Conservation (phyloP, 768 basidiomycete genomes). For the Pilatotrama ljubarskyi region DNA sequence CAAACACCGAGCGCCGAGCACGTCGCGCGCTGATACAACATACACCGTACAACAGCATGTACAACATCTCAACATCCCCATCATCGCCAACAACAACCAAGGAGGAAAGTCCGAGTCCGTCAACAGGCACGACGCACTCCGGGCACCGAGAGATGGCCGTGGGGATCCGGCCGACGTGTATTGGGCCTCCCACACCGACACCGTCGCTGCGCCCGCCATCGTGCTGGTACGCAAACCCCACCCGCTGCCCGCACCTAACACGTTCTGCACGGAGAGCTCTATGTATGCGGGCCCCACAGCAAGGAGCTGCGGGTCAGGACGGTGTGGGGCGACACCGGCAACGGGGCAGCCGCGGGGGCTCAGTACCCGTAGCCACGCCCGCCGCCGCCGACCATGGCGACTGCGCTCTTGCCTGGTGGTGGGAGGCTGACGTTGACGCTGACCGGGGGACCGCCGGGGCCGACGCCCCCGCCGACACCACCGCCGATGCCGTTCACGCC, state of each 20-base stretch:
- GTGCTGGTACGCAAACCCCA: not conserved
- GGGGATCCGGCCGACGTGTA: conserved; percentile 12
- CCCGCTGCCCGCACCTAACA: not conserved
- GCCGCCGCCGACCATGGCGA: conserved; percentile 32
- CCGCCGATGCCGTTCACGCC: conserved; percentile 26
- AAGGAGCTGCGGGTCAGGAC: not conserved
- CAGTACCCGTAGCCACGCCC: conserved; percentile 45
- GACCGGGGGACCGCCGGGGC: conserved; percentile 35
- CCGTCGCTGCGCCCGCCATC: not conserved
- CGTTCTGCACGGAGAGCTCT: conserved; percentile 9
- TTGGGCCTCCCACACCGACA: conserved; percentile 2
- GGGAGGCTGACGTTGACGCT: conserved; percentile 46
- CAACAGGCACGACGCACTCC: not conserved
- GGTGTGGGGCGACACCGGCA: not conserved
- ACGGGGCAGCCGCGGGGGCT: not conserved
- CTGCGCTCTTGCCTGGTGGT: conserved; percentile 34
- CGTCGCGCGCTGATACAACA: not conserved
- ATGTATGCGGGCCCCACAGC: not conserved
- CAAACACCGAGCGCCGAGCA: not conserved
- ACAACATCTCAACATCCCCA: conserved; percentile 12
- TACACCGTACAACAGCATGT: conserved; percentile 16
- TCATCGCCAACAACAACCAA: no score
- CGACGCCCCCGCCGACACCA: conserved; percentile 23
- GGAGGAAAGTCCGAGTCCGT: conserved; percentile 2
- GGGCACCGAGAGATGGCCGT: not conserved